Base-by-base conservation (phyloP, 805 yeast genomes). In the Candida germanica region DNA sequence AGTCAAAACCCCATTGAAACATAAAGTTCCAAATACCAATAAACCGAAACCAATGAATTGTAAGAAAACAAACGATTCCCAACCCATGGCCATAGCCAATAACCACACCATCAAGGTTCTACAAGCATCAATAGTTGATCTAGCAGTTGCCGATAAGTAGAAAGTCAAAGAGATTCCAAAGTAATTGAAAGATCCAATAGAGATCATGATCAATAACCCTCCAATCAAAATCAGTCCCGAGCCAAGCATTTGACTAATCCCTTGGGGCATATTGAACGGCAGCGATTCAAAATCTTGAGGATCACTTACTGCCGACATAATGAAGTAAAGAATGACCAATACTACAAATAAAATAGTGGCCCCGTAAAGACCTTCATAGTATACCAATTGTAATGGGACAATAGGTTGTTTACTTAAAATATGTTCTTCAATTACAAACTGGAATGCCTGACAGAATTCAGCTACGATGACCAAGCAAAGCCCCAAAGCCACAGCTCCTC, bases 121-220 rank as follows among this genome's bases (percentile, higher is more conserved):
- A 40, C 84, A 80, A 0, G 88, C 80, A 51, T 85, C 94, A 33
- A 85, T 74, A 2, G 93, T 85, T 15, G 87, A 79, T 51, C 93
- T 68, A 2, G 89, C 71, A 1, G 94, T 84, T 22, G 94, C 93
- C 35, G 83, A 79, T 31, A 84, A 53, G 30, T 61, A 59, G 33
- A 74, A 69, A 2, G 94, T 85, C 25, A 85, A 61, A 6, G 86
- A 71, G 26, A 83, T 71, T 2, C 94, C 94, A 48, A 79, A 79
- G 55, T 70, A 80, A 57, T 85, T 85, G 71, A 85, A 85, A 4
- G 71, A 49, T 2, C 87, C 77, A 42, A 85, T 84, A 6, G 84
- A 80, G 2, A 80, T 33, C 91, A 85, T 83, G 43, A 83, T 83
- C 29, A 73, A 61, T 2, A 82, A 14, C 2, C 88, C 79, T 6